Percentiles rank a stretch among this genome's conserved stretches.
Evolutionary conservation across 2,329 filamentous ascomycete species (phyloP).

Genomic region (Pyrenophora teres): DNA sequence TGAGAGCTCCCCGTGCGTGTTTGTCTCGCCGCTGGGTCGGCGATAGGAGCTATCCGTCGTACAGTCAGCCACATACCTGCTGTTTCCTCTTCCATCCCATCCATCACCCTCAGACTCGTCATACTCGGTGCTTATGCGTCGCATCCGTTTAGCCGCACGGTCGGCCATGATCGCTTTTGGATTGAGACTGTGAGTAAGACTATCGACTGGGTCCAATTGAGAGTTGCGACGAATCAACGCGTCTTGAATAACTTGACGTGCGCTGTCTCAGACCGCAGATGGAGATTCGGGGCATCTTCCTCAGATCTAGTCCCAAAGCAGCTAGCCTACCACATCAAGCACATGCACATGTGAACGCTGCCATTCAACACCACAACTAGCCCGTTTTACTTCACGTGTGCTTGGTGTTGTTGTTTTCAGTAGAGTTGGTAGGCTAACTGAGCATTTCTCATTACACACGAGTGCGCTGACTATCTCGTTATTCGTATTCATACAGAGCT

Average conservation of each 20-base stretch:
- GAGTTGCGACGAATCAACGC: constrained; percentile 14
- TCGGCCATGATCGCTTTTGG: constrained; percentile 31
- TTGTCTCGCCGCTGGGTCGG: constrained; percentile 34
- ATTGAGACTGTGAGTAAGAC: not conserved
- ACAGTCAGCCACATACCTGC: constrained; percentile 42
- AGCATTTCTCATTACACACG: no score
- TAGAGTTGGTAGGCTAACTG: no score
- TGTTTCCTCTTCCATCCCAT: constrained; percentile 41
- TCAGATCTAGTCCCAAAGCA: constrained; percentile 5
- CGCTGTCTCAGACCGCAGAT: constrained; percentile 13
- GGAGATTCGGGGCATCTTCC: constrained; percentile 17
- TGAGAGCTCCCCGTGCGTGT: constrained; percentile 11
- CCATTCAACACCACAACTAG: not conserved
- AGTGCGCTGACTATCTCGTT: no score
- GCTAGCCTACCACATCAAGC: not conserved
- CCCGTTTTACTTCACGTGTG: not conserved
- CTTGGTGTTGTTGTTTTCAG: no score
- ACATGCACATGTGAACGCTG: not conserved
- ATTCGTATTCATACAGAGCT: not conserved
- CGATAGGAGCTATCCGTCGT: constrained; percentile 23
- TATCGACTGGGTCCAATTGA: constrained; percentile 7
- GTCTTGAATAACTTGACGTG: constrained; percentile 1
- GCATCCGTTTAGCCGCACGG: constrained; percentile 46
- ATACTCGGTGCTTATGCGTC: constrained; percentile 49
- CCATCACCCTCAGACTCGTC: constrained; percentile 44